Evolutionary conservation across 441 rosid species (phyloP).

Genomic region (Kokia cookei): DNA sequence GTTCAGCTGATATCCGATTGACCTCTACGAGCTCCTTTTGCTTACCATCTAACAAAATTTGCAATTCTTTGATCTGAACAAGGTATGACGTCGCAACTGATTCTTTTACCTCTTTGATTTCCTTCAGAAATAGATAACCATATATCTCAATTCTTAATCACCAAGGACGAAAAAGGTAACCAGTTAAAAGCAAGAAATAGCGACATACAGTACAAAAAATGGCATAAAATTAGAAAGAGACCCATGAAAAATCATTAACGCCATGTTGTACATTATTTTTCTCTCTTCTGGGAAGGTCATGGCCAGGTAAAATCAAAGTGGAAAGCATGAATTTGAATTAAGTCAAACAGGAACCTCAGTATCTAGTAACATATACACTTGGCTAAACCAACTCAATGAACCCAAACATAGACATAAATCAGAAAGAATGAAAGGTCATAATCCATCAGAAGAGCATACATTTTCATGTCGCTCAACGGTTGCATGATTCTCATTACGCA

Average conservation of each 20-base stretch:
- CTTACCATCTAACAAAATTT: conserved; percentile 41
- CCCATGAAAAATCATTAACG: neutral
- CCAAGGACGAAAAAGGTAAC: neutral
- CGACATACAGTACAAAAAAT: neutral
- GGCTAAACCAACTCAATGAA: conserved; percentile 1
- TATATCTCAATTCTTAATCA: neutral
- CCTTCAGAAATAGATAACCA: conserved; percentile 38
- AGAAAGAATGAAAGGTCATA: neutral
- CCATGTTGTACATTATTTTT: neutral
- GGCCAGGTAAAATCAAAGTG: neutral
- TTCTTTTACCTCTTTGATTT: conserved; percentile 60
- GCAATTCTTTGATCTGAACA: conserved; percentile 51
- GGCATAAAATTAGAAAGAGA: neutral
- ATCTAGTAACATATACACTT: neutral
- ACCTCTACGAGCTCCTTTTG: conserved; percentile 58
- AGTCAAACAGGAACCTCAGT: conserved; percentile 3
- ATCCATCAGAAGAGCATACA: conserved; percentile 32
- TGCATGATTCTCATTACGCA: conserved; percentile 55
- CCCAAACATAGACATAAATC: neutral
- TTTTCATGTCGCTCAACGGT: conserved; percentile 52
- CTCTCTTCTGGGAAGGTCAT: neutral
- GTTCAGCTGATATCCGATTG: conserved; percentile 62
- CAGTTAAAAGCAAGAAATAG: neutral
- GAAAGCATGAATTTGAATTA: conserved; percentile 4
- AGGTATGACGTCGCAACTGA: conserved; percentile 45